A percentile compares a stretch with the other conserved stretches of the same genome.
Conservation (phyloP, 148 eudicot species). For the Amaranthus cruentus region DNA sequence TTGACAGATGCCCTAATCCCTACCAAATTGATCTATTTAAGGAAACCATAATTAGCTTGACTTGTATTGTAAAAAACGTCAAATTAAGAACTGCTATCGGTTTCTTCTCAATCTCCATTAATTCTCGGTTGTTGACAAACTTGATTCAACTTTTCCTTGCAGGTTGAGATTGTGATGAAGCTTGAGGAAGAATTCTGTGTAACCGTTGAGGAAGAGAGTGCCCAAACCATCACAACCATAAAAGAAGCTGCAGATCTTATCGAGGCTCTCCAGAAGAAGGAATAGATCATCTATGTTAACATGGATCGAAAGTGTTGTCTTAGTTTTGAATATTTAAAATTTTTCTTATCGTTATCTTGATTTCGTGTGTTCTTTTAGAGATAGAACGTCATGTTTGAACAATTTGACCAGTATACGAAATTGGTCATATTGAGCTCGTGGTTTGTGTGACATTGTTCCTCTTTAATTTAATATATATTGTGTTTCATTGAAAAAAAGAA, state of each 20-base stretch:
- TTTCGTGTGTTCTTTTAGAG: neutral
- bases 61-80: no score
- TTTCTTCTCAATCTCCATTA: neutral
- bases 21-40: neutral
- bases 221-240: slow-evolving; percentile 42
- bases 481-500: no score
- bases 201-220: slow-evolving; percentile 53
- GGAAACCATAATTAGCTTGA: neutral
- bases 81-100: neutral
- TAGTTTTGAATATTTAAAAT: slow-evolving; percentile 10
- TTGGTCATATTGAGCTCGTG: slow-evolving; percentile 4
- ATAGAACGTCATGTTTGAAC: slow-evolving; percentile 8
- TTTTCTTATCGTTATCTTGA: neutral
- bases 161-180: slow-evolving; percentile 72
- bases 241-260: slow-evolving; percentile 57
- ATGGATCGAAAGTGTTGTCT: slow-evolving; percentile 3
- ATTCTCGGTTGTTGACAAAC: neutral
- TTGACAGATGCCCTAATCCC: no score
- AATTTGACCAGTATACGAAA: slow-evolving; percentile 21
- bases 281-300: slow-evolving; percentile 8
- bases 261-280: slow-evolving; percentile 36
- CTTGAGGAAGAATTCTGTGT: slow-evolving; percentile 55
- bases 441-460: neutral
- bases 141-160: neutral
- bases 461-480: neutral